Conservation (phyloP, 2,329 filamentous ascomycete genomes). For the Decorospora gaudefroyi region DNA sequence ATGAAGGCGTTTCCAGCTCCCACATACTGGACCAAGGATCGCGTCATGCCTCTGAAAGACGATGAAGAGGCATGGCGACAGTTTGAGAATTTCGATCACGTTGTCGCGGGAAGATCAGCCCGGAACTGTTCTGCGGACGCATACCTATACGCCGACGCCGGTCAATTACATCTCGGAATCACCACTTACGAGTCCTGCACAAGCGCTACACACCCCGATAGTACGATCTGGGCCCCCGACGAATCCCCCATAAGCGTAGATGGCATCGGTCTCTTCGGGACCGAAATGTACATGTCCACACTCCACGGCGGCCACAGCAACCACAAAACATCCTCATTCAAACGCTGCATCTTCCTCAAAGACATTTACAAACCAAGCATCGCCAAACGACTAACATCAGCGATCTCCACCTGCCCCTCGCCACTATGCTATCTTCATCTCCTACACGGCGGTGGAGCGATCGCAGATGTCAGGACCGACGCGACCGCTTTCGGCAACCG, state of each 20-base stretch:
- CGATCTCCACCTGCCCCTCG: conserved; percentile 57
- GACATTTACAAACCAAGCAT: conserved; percentile 49
- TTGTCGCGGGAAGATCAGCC: conserved; percentile 50
- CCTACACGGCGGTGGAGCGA: conserved; percentile 62
- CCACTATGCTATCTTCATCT: conserved; percentile 66
- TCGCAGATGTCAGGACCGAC: conserved; percentile 52
- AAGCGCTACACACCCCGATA: conserved; percentile 13
- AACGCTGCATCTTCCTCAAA: conserved; percentile 66
- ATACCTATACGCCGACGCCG: conserved; percentile 59
- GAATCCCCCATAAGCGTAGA: conserved; percentile 50
- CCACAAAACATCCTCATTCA: conserved; percentile 66
- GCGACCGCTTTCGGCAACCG: conserved; percentile 65
- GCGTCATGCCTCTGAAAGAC: conserved; percentile 34
- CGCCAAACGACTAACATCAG: conserved; percentile 49
- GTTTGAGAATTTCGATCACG: conserved; percentile 50
- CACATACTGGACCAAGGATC: conserved; percentile 44
- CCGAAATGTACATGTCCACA: conserved; percentile 63
- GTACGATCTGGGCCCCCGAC: conserved; percentile 8
- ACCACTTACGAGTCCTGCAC: conserved; percentile 54
- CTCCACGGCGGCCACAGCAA: conserved; percentile 64
- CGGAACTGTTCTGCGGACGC: conserved; percentile 57
- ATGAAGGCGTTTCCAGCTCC: conserved; percentile 56
- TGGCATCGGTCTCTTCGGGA: conserved; percentile 58
- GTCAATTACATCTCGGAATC: conserved; percentile 57
- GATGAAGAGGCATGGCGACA: conserved; percentile 39